Base-by-base conservation (phyloP, 768 basidiomycete genomes). In the Harrya chromipes region DNA sequence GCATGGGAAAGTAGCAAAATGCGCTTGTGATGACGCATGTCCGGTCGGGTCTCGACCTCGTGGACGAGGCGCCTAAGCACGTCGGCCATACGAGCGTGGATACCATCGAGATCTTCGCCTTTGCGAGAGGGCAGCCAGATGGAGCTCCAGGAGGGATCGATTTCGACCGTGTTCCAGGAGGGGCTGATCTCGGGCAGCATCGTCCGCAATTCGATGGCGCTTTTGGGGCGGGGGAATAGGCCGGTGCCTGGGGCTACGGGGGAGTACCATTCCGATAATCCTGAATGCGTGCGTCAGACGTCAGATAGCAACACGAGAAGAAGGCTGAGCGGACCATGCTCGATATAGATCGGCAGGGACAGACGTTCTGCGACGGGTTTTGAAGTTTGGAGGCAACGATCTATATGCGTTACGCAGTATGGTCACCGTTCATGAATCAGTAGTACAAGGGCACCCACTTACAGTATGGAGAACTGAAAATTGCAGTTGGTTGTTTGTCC, bases 391-490 rank as follows among this genome's bases (percentile, higher is more conserved):
- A 93, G 72, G 65, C 91, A 93, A n/a, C 91, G 86, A 70, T 93
- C 89, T 91, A 56, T 31, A 56, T 31, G 33, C 33, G 14, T 6
- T 4, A 9, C 17, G 20, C 13, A 3, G 19, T 23, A 36, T 9
- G 6, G 19, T 47, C 41, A n/a, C n/a, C n/a, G 14, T 26, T 43
- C 40, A 19, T 27, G 20, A 26, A 27, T 14, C 17, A 29, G 31
- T 43, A 16, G 19, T 46, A 19, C 4, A 38, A 40, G 43, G n/a
- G 26, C 34, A 40, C 10, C 33, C 4, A 60, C 71, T 65, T 48
- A 90, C 90, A 93, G 62, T 87, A 91, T 8, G 90, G 90, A 10
- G 90, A 92, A 11, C 87, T 90, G 65, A 90, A 85, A 49, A 92
- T 87, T 6, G 80, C 84, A 2, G 85, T 90, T 1, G 90, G 90